Evolutionary conservation across 371 early-diverging fungal genomes (phyloP), one percentile per base, ranked within the genome.

Genomic region (Nosema bombycis): DNA sequence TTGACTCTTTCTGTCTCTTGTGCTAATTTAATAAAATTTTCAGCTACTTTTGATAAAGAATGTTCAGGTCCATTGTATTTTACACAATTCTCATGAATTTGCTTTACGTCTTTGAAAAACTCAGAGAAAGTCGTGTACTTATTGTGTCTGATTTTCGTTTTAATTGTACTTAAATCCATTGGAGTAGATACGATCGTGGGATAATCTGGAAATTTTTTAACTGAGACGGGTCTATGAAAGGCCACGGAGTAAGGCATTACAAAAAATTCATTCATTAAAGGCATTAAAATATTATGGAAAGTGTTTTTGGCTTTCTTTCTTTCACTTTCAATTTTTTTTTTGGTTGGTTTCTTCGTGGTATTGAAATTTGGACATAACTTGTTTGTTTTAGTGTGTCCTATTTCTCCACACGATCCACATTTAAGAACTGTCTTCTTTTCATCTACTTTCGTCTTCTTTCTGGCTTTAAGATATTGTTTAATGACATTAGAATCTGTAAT

Each of bases 301-400:
- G 67, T 61, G 4, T 64, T 73, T 70, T 63, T 77, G 4, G 80
- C 84, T 73, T 77, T 81, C 75, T 80, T 82, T 55, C 78, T 67
- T 26, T 73, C 70, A n/a, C 30, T 46, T 37, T 82, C 83, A 58
- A 74, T 69, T 66, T 80, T 78, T 62, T 81, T 83, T 56, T 72
- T 78, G 0, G 79, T 72, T 24, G 54, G 66, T 65, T 78, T 80
- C 21, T 65, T 57, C 26, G 38, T 21, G n/a, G 70, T 32, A 60
- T 37, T 56, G 61, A 84, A 87, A 60, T 86, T 85, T 28, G 84
- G 84, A 80, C 87, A 87, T 0, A 73, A 15, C 70, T 85, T 85
- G 76, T 86, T 87, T 14, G 87, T 87, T 57, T 85, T 86, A 83
- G 86, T 87, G 61, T 87, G 87, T 23, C 86, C 86, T 30, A 75